Conservation (phyloP, 1,284 basidiomycete genomes). For the Volvariella volvacea region DNA sequence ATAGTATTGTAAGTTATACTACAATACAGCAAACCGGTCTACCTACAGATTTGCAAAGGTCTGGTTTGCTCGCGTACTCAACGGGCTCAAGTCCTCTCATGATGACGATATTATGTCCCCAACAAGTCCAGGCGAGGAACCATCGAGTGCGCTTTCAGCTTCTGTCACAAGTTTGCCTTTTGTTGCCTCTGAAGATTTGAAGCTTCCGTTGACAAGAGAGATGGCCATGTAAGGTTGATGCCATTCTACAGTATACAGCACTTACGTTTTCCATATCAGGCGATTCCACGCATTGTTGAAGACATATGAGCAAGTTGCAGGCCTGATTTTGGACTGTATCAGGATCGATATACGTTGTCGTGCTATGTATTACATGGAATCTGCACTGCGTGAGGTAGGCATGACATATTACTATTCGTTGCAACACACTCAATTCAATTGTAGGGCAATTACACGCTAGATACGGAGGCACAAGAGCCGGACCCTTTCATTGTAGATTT, state of each 20-base stretch:
- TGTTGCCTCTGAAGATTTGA: slow-evolving; percentile 41
- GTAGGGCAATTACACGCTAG: slow-evolving; percentile 79
- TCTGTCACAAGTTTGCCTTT: slow-evolving; percentile 31
- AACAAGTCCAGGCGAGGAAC: slow-evolving; percentile 41
- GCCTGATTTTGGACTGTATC: slow-evolving; percentile 84
- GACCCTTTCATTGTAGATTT: slow-evolving; percentile 88
- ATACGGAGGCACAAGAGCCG: slow-evolving; percentile 82
- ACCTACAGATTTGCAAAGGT: slow-evolving; percentile 50
- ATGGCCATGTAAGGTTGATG: slow-evolving; percentile 71
- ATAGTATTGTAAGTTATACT: slow-evolving; percentile 67
- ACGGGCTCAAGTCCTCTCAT: slow-evolving; percentile 49
- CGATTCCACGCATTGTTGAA: slow-evolving; percentile 86
- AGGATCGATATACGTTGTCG: slow-evolving; percentile 87
- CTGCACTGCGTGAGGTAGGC: slow-evolving; percentile 68
- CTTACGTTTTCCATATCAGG: slow-evolving; percentile 31
- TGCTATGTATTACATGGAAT: slow-evolving; percentile 76
- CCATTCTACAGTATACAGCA: slow-evolving; percentile 5
- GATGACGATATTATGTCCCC: slow-evolving; percentile 47
- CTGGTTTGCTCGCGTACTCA: slow-evolving; percentile 75
- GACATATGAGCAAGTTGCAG: slow-evolving; percentile 85
- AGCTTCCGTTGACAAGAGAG: slow-evolving; percentile 75
- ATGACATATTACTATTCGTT: slow-evolving; percentile 3
- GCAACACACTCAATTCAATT: slow-evolving; percentile 7
- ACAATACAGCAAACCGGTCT: no score
- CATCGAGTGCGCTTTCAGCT: slow-evolving; percentile 32